A percentile compares a stretch with the other conserved stretches of the same genome.
Conservation (phyloP, 805 yeast species). For the Schwanniomyces polymorphus region DNA sequence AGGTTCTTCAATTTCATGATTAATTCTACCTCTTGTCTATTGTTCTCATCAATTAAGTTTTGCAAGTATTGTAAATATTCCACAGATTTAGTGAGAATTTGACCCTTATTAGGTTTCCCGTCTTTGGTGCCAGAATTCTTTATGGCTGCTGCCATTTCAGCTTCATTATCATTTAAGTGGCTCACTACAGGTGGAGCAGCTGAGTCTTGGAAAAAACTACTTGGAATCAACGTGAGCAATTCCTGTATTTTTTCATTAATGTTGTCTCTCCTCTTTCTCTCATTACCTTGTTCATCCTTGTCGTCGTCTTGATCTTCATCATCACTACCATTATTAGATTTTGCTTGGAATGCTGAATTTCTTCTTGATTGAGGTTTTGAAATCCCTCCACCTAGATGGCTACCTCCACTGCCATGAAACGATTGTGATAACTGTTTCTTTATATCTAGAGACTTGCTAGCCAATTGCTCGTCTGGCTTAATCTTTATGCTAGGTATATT, state of each 20-base stretch:
- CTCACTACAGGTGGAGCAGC: constrained; percentile 7
- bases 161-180: constrained; percentile 13
- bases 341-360: constrained; percentile 28
- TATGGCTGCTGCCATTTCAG: constrained; percentile 27
- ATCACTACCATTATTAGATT: constrained; percentile 19
- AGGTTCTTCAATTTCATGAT: constrained; percentile 58
- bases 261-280: constrained; percentile 43
- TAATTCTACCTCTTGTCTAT: constrained; percentile 75
- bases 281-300: constrained; percentile 37
- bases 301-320: constrained; percentile 19
- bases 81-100: constrained; percentile 71
- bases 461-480: constrained; percentile 24
- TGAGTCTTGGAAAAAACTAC: constrained; percentile 34
- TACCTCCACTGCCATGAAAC: constrained; percentile 20
- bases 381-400: constrained; percentile 30
- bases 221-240: constrained; percentile 36
- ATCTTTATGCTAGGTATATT: constrained; percentile 29
- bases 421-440: constrained; percentile 44
- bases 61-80: constrained; percentile 70
- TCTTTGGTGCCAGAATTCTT: constrained; percentile 65
- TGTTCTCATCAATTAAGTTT: constrained; percentile 72
- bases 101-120: constrained; percentile 85
- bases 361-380: constrained; percentile 39
- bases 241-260: constrained; percentile 47
- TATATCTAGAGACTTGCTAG: constrained; percentile 34